phyloP scores from a whole-genome alignment of 495 filamentous ascomycete species.

The Xylaria longipes region DNA sequence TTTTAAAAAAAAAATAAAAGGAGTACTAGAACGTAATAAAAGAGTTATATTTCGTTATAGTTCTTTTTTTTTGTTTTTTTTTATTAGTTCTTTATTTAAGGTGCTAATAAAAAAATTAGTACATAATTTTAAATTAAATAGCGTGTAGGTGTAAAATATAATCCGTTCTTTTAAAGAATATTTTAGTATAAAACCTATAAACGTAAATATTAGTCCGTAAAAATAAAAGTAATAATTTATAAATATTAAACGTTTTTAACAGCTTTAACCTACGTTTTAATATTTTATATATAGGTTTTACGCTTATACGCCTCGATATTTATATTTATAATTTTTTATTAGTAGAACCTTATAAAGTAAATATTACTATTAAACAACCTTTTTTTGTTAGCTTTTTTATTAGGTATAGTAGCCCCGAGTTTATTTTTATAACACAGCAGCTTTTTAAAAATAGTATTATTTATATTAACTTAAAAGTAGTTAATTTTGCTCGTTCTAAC shows the following conservation, averaged over 20 bases:
- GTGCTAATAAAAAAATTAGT: too few relatives aligned
- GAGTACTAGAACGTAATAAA: neutral
- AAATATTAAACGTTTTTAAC: too few relatives aligned
- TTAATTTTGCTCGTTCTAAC: too few relatives aligned
- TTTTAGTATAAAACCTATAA: neutral
- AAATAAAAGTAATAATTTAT: too few relatives aligned
- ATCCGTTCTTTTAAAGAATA: neutral
- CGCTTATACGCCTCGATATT: neutral
- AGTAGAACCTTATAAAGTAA: too few relatives aligned
- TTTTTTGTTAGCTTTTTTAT: too few relatives aligned
- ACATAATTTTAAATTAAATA: neutral
- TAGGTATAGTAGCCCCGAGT: too few relatives aligned
- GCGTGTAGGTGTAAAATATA: neutral
- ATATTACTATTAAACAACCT: too few relatives aligned
- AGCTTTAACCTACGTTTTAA: too few relatives aligned
- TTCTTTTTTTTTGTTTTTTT: neutral
- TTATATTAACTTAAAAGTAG: neutral
- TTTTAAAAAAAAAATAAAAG: neutral
- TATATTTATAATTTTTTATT: neutral
- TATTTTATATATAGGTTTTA: too few relatives aligned
- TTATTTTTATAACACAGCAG: neutral
- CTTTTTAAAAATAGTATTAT: neutral
- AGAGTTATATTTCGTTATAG: neutral
- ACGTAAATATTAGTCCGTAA: neutral
- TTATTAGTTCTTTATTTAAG: too few relatives aligned